A percentile compares a stretch with the other conserved stretches of the same genome.
Evolutionary conservation across 208 protist genomes (phyloP).

Genomic region (Trypanosoma melophagium): DNA sequence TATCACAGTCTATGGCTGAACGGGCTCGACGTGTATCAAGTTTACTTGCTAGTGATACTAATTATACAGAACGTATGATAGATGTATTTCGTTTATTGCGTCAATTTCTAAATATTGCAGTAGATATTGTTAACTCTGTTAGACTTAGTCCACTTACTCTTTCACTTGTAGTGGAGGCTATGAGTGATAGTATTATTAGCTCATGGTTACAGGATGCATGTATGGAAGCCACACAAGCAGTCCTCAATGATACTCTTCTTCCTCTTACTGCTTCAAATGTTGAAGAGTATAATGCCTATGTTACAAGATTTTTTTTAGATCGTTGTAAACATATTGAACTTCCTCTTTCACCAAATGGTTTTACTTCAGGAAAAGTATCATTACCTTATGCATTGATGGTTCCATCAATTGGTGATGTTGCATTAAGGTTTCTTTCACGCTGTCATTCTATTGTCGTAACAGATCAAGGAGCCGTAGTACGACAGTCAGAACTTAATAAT

Average conservation of each 20-base stretch:
- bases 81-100: slow-evolving; percentile 64
- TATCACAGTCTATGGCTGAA: slow-evolving; percentile 48
- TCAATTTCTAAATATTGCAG: slow-evolving; percentile 53
- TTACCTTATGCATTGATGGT: slow-evolving; percentile 77
- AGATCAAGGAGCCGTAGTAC: slow-evolving; percentile 53
- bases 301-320: slow-evolving; percentile 65
- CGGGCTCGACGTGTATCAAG: slow-evolving; percentile 46
- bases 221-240: slow-evolving; percentile 56
- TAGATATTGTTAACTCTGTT: slow-evolving; percentile 65
- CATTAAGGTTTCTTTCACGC: slow-evolving; percentile 58
- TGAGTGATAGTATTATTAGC: slow-evolving; percentile 80
- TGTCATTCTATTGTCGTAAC: slow-evolving; percentile 80
- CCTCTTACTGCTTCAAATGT: slow-evolving; percentile 45
- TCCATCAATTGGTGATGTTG: slow-evolving; percentile 59
- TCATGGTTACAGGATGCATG: slow-evolving; percentile 81
- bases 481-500: slow-evolving; percentile 89
- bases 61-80: slow-evolving; percentile 61
- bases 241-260: slow-evolving; percentile 63
- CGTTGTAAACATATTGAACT: slow-evolving; percentile 64
- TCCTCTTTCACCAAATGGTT: slow-evolving; percentile 41
- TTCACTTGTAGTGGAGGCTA: slow-evolving; percentile 65
- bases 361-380: slow-evolving; percentile 41
- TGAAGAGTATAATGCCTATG: slow-evolving; percentile 56
- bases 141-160: slow-evolving; percentile 72
- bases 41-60: slow-evolving; percentile 48